Evolutionary conservation across 2,329 filamentous ascomycete species (phyloP), one percentile per base, ranked within the genome.

Genomic region (Sporothrix pallida): DNA sequence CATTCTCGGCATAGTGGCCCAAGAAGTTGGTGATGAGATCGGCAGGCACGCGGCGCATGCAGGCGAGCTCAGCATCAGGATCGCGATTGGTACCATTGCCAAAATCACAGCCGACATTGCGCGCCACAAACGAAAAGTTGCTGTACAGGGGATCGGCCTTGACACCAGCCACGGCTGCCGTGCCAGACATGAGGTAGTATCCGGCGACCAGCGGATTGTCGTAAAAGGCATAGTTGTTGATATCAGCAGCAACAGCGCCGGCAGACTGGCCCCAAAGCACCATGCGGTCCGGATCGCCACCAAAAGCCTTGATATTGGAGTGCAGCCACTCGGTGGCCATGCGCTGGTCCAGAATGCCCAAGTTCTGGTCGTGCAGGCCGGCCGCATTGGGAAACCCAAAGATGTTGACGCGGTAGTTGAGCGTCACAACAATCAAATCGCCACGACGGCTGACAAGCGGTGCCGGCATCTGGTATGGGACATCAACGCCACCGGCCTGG

Each of bases 331-430:
- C 84, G 0, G 87, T 78, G 0, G 84, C 86, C 23, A 81, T 77
- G 9, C 86, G 83, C 76, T 87, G 85, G 77, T 89, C 86, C 2
- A 83, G 80, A 4, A 87, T 78, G 0, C 85, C 86, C 12, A 86
- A 75, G 73, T 88, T 88, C 71, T 83, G 81, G 13, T 74, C 80
- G 70, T 74, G 50, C 23, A 58, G 10, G n/a, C 56, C 56, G 13
- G 56, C 56, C 3, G 56, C 56, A 10, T 58, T 58, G 23, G 80
- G 80, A 74, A 80, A 81, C 31, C 80, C 80, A 60, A 80, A 79
- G 71, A 81, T 81, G 73, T 80, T 80, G 67, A 83, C 73, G 26
- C 81, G 81, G 74, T 81, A 84, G 78, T 83, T 84, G 73, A 83
- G 76, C 44, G 81, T 80, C 15, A 74, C 71, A 7, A 75, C 70